Conservation (phyloP, 495 filamentous ascomycete species). For the Thozetella sp. region DNA sequence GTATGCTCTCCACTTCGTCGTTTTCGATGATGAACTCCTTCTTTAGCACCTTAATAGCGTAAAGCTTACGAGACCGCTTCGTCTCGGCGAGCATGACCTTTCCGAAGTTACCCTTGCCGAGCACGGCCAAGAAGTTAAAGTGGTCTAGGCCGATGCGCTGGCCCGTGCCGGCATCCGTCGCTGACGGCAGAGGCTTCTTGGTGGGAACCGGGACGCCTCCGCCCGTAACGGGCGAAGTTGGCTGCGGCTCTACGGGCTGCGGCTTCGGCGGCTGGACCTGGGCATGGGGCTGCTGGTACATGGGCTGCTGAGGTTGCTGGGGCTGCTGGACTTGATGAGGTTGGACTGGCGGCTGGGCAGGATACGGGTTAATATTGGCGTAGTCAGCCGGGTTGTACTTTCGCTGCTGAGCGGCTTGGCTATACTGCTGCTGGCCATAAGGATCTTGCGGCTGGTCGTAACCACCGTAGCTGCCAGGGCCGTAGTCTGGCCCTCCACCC, state of each 20-base stretch:
- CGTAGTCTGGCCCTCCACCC: slow-evolving; percentile 35
- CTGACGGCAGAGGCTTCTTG: slow-evolving; percentile 56
- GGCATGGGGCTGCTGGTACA: slow-evolving; percentile 23
- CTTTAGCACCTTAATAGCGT: slow-evolving; percentile 99
- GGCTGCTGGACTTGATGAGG: slow-evolving; percentile 29
- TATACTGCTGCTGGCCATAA: slow-evolving; percentile 51
- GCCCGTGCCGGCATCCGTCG: slow-evolving; percentile 66
- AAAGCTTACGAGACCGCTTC: slow-evolving; percentile 86
- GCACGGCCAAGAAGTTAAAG: slow-evolving; percentile 98
- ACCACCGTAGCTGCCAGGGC: slow-evolving; percentile 36
- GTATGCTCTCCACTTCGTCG: slow-evolving; percentile 98
- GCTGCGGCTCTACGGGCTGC: slow-evolving; percentile 27
- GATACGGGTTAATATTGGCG: slow-evolving; percentile 57
- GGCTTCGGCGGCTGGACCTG: slow-evolving; percentile 40
- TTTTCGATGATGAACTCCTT: slow-evolving; percentile 99
- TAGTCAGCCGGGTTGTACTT: slow-evolving; percentile 77
- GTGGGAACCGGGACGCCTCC: slow-evolving; percentile 34
- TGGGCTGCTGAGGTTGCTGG: slow-evolving; percentile 35
- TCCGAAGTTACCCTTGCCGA: slow-evolving; percentile 99
- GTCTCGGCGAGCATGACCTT: slow-evolving; percentile 99
- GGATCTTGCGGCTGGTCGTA: slow-evolving; percentile 38
- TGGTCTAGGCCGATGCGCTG: slow-evolving; percentile 91
- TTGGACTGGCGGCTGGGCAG: slow-evolving; percentile 39
- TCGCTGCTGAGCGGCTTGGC: slow-evolving; percentile 50
- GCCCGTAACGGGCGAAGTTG: slow-evolving; percentile 20